Conservation (phyloP, 2,329 filamentous ascomycete species). For the Acephala macrosclerotiorum region DNA sequence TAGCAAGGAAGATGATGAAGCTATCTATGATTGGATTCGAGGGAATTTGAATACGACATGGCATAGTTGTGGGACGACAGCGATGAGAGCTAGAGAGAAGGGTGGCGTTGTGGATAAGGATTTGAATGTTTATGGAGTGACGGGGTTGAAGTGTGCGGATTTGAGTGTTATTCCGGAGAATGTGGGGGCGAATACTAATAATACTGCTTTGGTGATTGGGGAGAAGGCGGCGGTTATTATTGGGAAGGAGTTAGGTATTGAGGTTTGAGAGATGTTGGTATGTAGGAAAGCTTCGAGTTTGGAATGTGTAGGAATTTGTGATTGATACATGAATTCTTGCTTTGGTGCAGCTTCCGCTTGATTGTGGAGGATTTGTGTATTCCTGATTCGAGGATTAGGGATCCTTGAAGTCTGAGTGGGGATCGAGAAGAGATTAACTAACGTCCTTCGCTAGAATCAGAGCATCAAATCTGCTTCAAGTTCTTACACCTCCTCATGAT, state of each 20-base stretch:
- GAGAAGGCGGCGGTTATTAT: slow-evolving; percentile 52
- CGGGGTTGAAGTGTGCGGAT: slow-evolving; percentile 52
- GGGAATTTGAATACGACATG: slow-evolving; percentile 50
- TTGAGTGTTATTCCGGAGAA: slow-evolving; percentile 46
- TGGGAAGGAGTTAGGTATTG: slow-evolving; percentile 47
- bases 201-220: slow-evolving; percentile 52
- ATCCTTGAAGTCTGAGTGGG: too few species aligned
- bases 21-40: slow-evolving; percentile 52
- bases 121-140: slow-evolving; percentile 50
- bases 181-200: slow-evolving; percentile 55
- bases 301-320: background rate
- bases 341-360: too few species aligned
- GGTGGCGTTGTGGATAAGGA: slow-evolving; percentile 49
- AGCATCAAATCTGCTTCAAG: too few species aligned
- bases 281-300: background rate
- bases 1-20: slow-evolving; percentile 43
- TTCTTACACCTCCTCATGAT: too few species aligned
- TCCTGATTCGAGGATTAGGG: too few species aligned
- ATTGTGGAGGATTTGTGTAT: too few species aligned
- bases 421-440: too few species aligned
- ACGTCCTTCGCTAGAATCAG: too few species aligned
- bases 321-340: too few species aligned
- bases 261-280: slow-evolving; percentile 26
- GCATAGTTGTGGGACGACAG: slow-evolving; percentile 51
- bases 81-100: slow-evolving; percentile 47